Conservation (phyloP, 352 stramenopile genomes). For the Aphanomyces stellatus region DNA sequence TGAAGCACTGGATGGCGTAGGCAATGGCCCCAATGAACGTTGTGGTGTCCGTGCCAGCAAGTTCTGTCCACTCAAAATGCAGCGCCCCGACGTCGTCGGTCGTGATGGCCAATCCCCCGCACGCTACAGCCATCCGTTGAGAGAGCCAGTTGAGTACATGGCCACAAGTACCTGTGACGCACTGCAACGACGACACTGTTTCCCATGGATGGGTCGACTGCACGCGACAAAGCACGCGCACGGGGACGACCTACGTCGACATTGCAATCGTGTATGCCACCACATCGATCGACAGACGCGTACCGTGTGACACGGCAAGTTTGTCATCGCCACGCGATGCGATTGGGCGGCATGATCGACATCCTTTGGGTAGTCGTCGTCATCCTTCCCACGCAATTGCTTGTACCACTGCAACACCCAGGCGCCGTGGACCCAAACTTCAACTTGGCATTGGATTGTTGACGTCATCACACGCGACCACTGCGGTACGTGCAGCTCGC, state of each 20-base stretch:
- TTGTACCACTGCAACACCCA: neutral
- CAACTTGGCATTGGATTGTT: neutral
- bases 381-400: neutral
- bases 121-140: neutral
- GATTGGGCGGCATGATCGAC: neutral
- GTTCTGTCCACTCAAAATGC: too few species aligned
- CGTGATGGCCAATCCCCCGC: neutral
- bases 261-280: neutral
- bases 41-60: too few species aligned
- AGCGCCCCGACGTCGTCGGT: neutral
- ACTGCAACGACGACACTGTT: neutral
- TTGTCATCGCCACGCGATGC: neutral
- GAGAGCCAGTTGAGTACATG: neutral
- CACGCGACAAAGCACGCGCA: neutral
- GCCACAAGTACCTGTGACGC: neutral
- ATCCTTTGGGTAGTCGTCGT: neutral
- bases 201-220: neutral
- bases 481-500: neutral
- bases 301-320: neutral
- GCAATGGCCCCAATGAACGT: too few species aligned
- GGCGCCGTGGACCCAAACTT: neutral
- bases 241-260: neutral
- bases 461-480: neutral
- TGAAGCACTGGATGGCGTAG: too few species aligned
- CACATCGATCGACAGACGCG: neutral